These are phyloP conservation scores for Ascobolus immersus DNA, from an alignment of 495 filamentous ascomycete species.

Conservation along the genomic window DNA sequence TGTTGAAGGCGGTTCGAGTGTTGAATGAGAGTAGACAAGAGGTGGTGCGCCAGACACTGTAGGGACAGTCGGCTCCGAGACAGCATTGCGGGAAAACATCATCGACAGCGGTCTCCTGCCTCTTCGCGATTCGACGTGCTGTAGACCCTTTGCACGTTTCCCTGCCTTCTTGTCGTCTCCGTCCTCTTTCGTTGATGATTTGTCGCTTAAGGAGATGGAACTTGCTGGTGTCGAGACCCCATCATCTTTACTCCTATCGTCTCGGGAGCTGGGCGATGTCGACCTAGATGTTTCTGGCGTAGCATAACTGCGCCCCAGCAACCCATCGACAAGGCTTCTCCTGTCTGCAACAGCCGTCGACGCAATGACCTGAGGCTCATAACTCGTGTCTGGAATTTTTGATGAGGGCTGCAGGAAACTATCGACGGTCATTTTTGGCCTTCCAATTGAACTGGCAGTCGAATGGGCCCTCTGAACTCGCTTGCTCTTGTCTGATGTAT, in stretches of 20 bases:
- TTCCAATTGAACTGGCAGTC: too few relatives aligned
- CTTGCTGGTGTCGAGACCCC: slow-evolving; percentile 12
- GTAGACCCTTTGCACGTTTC: background rate
- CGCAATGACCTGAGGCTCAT: too few relatives aligned
- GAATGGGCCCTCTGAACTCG: too few relatives aligned
- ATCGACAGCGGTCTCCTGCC: slow-evolving; percentile 9
- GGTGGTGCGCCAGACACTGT: background rate
- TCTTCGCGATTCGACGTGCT: slow-evolving; percentile 6
- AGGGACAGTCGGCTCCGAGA: slow-evolving; percentile 10
- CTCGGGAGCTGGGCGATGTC: slow-evolving; percentile 14
- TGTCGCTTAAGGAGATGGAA: slow-evolving; percentile 10
- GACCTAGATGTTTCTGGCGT: slow-evolving; percentile 14
- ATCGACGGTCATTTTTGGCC: too few relatives aligned
- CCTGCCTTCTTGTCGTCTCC: background rate
- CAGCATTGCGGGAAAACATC: slow-evolving; percentile 11
- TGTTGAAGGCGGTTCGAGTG: background rate
- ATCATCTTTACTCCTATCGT: slow-evolving; percentile 12
- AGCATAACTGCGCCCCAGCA: too few relatives aligned
- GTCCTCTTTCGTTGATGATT: slow-evolving; percentile 7
- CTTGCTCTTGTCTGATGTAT: too few relatives aligned
- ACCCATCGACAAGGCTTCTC: too few relatives aligned
- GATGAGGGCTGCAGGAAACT: too few relatives aligned
- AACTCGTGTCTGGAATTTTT: too few relatives aligned
- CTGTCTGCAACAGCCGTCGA: too few relatives aligned
- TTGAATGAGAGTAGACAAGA: background rate